Evolutionary conservation across 768 basidiomycete genomes (phyloP).

Genomic region (Russula sp.): DNA sequence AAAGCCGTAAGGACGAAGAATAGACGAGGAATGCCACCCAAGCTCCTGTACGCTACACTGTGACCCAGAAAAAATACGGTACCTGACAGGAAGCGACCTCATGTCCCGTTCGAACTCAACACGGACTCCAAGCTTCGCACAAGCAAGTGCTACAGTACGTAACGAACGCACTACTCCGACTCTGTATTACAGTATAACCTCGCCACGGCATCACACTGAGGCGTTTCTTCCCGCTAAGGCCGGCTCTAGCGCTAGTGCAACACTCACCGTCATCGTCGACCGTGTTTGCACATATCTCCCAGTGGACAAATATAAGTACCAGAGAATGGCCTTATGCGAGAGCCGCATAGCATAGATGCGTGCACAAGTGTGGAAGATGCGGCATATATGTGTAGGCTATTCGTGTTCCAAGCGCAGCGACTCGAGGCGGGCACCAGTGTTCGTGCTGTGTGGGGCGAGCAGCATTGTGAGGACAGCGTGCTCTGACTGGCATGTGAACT

Average conservation of each 20-base stretch:
- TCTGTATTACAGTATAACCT: conserved; percentile 50
- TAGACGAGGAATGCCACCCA: too few relatives aligned
- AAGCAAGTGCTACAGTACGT: conserved; percentile 53
- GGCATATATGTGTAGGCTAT: too few relatives aligned
- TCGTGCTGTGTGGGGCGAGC: conserved; percentile 45
- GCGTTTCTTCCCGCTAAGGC: conserved; percentile 45
- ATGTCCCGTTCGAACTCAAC: conserved; percentile 52
- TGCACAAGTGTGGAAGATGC: conserved; percentile 33
- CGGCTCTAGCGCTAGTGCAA: conserved; percentile 41
- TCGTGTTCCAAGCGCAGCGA: conserved; percentile 57
- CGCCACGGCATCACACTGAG: conserved; percentile 57
- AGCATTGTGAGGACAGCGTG: conserved; percentile 54
- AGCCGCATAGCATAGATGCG: too few relatives aligned
- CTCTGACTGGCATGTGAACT: conserved; percentile 60
- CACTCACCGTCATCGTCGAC: neutral
- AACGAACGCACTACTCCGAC: conserved; percentile 48
- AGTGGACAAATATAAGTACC: conserved; percentile 61
- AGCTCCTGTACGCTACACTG: neutral
- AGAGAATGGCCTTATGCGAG: conserved; percentile 48
- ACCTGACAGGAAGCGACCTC: conserved; percentile 48
- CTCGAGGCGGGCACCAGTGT: conserved; percentile 43
- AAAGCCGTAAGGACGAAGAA: too few relatives aligned
- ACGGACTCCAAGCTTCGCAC: conserved; percentile 59
- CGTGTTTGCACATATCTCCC: conserved; percentile 44
- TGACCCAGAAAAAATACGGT: too few relatives aligned